These are phyloP conservation scores for Acrocalymma vagum DNA, from an alignment of 2,329 filamentous ascomycete genomes.

Conservation along the genomic window DNA sequence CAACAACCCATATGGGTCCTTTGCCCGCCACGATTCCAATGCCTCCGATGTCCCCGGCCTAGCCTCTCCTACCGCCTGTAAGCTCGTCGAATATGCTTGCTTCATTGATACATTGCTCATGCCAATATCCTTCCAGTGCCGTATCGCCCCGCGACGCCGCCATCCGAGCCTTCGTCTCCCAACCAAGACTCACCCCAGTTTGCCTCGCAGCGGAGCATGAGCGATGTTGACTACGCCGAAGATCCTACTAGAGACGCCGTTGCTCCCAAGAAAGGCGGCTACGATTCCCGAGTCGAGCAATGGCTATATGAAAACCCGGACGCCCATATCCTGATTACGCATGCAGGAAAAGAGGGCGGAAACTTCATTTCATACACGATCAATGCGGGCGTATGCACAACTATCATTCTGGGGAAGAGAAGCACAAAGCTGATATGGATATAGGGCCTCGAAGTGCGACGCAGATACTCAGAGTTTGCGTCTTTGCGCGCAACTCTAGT, in stretches of 20 bases:
- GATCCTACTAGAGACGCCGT: conserved; percentile 54
- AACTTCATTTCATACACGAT: conserved; percentile 98
- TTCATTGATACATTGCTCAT: conserved; percentile 1
- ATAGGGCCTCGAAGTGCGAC: conserved; percentile 92
- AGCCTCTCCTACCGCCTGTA: conserved; percentile 49
- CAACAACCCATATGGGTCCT: conserved; percentile 97
- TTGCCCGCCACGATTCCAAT: conserved; percentile 85
- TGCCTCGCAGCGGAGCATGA: conserved; percentile 62
- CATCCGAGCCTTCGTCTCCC: conserved; percentile 76
- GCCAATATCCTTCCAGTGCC: conserved; percentile 35
- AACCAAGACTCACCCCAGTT: conserved; percentile 71
- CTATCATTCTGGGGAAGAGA: conserved; percentile 1
- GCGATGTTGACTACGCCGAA: conserved; percentile 66
- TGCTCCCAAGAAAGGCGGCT: conserved; percentile 79
- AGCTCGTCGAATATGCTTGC: conserved; percentile 20
- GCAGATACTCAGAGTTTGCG: conserved; percentile 95
- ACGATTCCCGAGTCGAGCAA: conserved; percentile 96
- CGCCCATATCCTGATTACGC: conserved; percentile 87
- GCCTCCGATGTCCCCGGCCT: conserved; percentile 65
- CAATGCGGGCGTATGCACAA: conserved; percentile 78
- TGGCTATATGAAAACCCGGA: conserved; percentile 95
- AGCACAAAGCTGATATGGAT: conserved; percentile 19
- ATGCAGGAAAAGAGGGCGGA: conserved; percentile 93
- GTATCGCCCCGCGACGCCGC: conserved; percentile 67
- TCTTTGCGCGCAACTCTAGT: conserved; percentile 89